Base-by-base conservation (phyloP, 1,284 basidiomycete genomes). In the Irpex sp. region DNA sequence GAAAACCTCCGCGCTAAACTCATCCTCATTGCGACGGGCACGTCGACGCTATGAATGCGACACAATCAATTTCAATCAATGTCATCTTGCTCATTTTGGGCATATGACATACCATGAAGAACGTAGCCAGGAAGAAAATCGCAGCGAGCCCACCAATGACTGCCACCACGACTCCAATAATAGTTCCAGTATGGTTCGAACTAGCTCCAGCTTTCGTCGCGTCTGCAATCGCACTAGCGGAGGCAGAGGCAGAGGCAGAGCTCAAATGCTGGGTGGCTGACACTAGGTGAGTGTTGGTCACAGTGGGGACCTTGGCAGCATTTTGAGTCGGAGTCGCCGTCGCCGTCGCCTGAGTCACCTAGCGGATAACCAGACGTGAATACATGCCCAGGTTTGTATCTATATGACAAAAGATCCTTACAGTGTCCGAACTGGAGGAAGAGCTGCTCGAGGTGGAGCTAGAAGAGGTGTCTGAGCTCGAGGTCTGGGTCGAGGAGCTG, bases 161-260 rank as follows among this genome's bases (percentile, higher is more conserved):
- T 2, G 81, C 86, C 15, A 77, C 78, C 19, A 88, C 74, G 59
- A 83, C 86, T 19, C 85, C 88, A 17, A 83, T 68, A 26, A 89
- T 72, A 1, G 53, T 55, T 79, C 73, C 35, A 76, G 75, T 17
- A 78, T 55, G 53, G 76, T 62, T 73, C 78, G 21, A 71, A 61
- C 47, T 61, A 64, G 33, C 65, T 57, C 2, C 36, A 58, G 63
- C 55, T n/a, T 58, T 57, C 1, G 65, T 58, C 7, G 61, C 61
- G 3, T 61, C 59, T 13, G 21, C 43, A 35, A 62, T 58, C 17
- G 64, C 54, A 36, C 65, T 60, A n/a, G 67, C 58, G 46, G 31
- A 58, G 11, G 60, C 58, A 19, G 61, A 51, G 37, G 56, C 55
- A 21, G 58, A 55, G 55, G 58, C 17, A 33, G 55, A 17, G 53